phyloP scores from a whole-genome alignment of 371 early-diverging fungal species.

The Apophysomyces trapeziformis region DNA sequence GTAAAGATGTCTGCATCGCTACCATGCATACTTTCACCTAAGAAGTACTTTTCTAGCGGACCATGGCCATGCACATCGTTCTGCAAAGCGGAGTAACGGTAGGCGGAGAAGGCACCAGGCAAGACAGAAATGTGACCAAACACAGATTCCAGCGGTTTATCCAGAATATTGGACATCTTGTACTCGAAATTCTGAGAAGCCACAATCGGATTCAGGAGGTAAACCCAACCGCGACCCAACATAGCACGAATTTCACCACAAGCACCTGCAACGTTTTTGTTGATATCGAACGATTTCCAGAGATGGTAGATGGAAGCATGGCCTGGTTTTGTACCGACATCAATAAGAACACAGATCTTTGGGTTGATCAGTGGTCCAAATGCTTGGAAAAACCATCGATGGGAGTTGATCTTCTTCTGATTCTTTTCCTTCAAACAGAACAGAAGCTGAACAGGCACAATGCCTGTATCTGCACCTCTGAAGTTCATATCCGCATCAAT shows the following conservation, averaged over 20 bases:
- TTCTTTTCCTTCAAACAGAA: constrained; percentile 82
- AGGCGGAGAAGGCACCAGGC: constrained; percentile 88
- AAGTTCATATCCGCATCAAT: constrained; percentile 67
- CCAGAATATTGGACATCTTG: constrained; percentile 88
- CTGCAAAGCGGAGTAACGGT: constrained; percentile 76
- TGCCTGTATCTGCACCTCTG: constrained; percentile 65
- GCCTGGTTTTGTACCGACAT: constrained; percentile 85
- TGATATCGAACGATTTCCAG: constrained; percentile 83
- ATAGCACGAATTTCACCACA: constrained; percentile 88
- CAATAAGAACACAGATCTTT: constrained; percentile 78
- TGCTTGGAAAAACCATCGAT: constrained; percentile 91
- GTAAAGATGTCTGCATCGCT: constrained; percentile 67
- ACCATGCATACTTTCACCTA: constrained; percentile 71
- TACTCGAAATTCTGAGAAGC: constrained; percentile 90
- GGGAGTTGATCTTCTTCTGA: constrained; percentile 82
- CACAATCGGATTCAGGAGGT: constrained; percentile 86
- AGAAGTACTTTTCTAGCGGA: constrained; percentile 79
- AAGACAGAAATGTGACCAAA: constrained; percentile 86
- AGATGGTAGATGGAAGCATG: constrained; percentile 69
- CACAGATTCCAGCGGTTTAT: constrained; percentile 85
- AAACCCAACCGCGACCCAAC: constrained; percentile 63
- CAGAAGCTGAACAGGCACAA: constrained; percentile 79
- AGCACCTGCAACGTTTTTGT: constrained; percentile 77
- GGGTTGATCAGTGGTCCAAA: constrained; percentile 79
- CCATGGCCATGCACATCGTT: constrained; percentile 61